phyloP scores from a whole-genome alignment of 495 filamentous ascomycete genomes.

The Cercophora samala region DNA sequence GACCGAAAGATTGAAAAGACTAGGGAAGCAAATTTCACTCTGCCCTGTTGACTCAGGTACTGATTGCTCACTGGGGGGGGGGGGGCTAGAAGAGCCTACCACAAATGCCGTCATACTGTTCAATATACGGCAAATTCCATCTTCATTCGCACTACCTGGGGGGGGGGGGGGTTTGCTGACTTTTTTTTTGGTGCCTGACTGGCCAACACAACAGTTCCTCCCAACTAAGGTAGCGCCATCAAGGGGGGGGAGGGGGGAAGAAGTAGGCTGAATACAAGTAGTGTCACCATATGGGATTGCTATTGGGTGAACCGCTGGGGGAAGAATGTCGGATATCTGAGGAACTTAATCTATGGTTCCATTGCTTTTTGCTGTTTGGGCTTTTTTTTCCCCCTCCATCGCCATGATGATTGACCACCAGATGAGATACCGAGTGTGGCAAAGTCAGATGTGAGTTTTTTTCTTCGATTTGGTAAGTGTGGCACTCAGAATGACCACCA shows the following conservation, averaged over 20 bases:
- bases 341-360: conserved; percentile 6
- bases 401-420: too few species aligned
- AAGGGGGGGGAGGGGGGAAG: not conserved
- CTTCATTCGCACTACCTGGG: not conserved
- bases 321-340: not conserved
- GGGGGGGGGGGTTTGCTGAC: not conserved
- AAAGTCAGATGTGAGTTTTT: too few species aligned
- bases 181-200: not conserved
- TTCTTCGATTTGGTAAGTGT: too few species aligned
- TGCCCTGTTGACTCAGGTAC: not conserved
- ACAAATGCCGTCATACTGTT: not conserved
- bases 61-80: not conserved
- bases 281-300: not conserved
- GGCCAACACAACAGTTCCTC: not conserved
- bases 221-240: not conserved
- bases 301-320: not conserved
- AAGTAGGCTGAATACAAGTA: not conserved
- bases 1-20: not conserved
- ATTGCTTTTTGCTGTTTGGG: not conserved
- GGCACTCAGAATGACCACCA: too few species aligned
- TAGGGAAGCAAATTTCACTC: not conserved
- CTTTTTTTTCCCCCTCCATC: too few species aligned
- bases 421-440: too few species aligned
- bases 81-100: not conserved
- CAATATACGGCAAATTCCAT: not conserved